Base-by-base conservation (phyloP, 2,329 filamentous ascomycete genomes). In the Colletotrichum tropicicola region DNA sequence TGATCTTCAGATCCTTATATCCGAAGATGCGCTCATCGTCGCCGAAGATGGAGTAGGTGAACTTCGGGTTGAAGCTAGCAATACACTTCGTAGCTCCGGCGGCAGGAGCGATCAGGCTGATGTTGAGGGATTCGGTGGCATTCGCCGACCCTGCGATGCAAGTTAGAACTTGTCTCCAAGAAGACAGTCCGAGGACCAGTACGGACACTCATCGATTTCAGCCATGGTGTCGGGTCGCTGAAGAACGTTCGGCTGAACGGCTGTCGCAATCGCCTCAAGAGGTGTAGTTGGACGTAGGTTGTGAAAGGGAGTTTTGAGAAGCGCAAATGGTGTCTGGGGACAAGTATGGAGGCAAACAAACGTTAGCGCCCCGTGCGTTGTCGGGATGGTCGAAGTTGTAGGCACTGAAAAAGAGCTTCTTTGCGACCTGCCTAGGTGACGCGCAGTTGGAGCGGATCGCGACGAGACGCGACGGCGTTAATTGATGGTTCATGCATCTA, bases 21-120 rank as follows among this genome's bases (percentile, higher is more conserved):
- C 95, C 95, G 71, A 97, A 94, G 68, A 98, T 95, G 28, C 86
- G 87, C 78, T 99, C 94, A 8, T 96, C 91, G n/a, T 98, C 91
- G 72, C 93, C 93, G 71, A 98, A 98, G 68, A 99, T 91, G 1
- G 93, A 83, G 77, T 98, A 97, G 17, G 95, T 98, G 76, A 94
- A 97, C 73, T 88, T 87, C 0, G 96, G 97, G 66, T 92, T 85
- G 77, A 99, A 98, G 27, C 87, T 86, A 25, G 87, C 85, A 70
- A 91, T 80, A 30, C 85, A 86, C 71, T 86, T 87, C 52, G 86
- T 73, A 68, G 82, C 82, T 7, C 78, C 78, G 17, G 81, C 76
- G 6, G 81, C 78, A 10, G 86, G 82, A 41, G 81, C 80, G 17
- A 87, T 79, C 35, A 92, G 82, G 55, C 86, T 87, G 71, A 93